These are phyloP conservation scores for Pyrenophora seminiperda DNA, from an alignment of 2,329 filamentous ascomycete species.

Conservation along the genomic window DNA sequence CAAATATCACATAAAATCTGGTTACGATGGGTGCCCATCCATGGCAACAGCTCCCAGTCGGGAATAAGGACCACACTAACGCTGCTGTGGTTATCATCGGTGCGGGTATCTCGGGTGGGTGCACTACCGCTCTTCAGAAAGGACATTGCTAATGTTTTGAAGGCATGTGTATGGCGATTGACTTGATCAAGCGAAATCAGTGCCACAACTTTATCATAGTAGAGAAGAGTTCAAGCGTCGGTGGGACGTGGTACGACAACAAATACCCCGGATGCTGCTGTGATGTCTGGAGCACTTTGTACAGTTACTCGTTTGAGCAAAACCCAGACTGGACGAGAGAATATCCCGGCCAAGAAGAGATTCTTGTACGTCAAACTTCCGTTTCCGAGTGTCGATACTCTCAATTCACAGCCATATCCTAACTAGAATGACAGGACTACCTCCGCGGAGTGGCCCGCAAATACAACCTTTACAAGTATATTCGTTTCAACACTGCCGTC, in stretches of 20 bases:
- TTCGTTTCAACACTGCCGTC: constrained; percentile 63
- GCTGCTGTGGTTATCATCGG: constrained; percentile 64
- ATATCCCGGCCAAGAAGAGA: constrained; percentile 66
- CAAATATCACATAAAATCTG: not conserved
- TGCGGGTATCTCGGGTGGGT: constrained; percentile 58
- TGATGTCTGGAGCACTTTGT: constrained; percentile 61
- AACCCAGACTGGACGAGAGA: constrained; percentile 63
- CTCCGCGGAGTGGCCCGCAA: constrained; percentile 59
- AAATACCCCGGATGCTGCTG: constrained; percentile 63
- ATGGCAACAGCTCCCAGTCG: constrained; percentile 53
- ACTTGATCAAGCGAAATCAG: constrained; percentile 59
- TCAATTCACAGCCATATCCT: not conserved
- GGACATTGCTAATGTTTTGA: not conserved
- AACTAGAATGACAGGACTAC: constrained; percentile 49
- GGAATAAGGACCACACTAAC: constrained; percentile 58
- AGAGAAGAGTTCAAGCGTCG: constrained; percentile 60
- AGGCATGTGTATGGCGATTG: constrained; percentile 63
- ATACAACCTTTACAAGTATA: constrained; percentile 61
- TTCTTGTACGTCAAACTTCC: constrained; percentile 49
- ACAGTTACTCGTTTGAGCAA: constrained; percentile 66
- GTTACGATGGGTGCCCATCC: constrained; percentile 49
- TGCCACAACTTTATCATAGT: constrained; percentile 62
- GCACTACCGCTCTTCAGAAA: too few relatives aligned
- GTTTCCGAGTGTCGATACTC: too few relatives aligned
- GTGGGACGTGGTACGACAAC: constrained; percentile 62